These are phyloP conservation scores for Penicillium thymicola DNA, from an alignment of 2,329 filamentous ascomycete genomes.

Conservation along the genomic window DNA sequence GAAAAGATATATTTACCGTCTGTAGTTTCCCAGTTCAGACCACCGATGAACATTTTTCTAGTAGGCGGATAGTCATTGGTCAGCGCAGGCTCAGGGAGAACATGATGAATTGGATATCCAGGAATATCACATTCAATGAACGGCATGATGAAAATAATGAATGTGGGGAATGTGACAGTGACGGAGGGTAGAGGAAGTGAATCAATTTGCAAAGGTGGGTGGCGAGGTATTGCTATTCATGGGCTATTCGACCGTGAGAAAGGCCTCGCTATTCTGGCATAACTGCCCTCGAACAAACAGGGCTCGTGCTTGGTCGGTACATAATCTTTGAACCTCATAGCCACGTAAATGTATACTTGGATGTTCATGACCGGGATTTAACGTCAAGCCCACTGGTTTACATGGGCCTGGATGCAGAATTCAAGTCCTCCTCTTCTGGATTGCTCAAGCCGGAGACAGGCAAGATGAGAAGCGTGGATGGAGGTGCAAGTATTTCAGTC, in stretches of 20 bases:
- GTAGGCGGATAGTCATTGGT: constrained; percentile 27
- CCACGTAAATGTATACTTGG: not conserved
- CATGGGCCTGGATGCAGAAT: constrained; percentile 15
- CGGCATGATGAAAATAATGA: not conserved
- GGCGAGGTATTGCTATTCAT: constrained; percentile 24
- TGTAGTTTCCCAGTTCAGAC: constrained; percentile 98
- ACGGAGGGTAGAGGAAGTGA: not conserved
- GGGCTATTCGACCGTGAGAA: not conserved
- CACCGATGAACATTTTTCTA: constrained; percentile 99
- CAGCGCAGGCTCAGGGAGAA: not conserved
- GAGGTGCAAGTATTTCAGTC: constrained; percentile 32
- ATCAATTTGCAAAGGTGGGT: constrained; percentile 2
- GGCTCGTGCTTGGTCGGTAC: not conserved
- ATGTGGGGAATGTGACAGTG: not conserved
- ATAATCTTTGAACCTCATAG: not conserved
- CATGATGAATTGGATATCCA: not conserved
- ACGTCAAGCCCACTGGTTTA: constrained; percentile 18
- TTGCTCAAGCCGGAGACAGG: constrained; percentile 16
- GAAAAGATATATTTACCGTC: constrained; percentile 67
- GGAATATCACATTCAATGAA: too few relatives aligned
- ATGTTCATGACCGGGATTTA: constrained; percentile 9
- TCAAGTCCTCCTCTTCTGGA: constrained; percentile 3
- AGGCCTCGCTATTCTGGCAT: not conserved
- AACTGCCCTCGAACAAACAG: not conserved
- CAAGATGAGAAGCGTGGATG: constrained; percentile 24